These are phyloP conservation scores for Saturnispora bothae DNA, from an alignment of 805 yeast genomes.

Conservation along the genomic window DNA sequence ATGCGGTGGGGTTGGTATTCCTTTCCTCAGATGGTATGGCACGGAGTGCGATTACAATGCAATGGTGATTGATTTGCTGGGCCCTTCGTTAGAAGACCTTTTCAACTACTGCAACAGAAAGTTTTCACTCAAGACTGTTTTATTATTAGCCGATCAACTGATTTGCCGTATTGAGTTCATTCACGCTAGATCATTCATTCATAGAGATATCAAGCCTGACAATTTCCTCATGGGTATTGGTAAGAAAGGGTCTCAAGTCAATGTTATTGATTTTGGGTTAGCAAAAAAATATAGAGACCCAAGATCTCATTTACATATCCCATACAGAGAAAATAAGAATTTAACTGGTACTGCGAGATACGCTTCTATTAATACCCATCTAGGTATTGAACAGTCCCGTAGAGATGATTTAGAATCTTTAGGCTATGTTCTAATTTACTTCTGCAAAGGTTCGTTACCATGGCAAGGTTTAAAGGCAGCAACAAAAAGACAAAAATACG, in stretches of 20 bases:
- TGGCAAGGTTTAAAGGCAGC: constrained; percentile 99
- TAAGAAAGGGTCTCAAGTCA: constrained; percentile 87
- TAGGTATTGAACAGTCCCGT: constrained; percentile 94
- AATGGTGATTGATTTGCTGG: constrained; percentile 90
- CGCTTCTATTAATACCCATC: constrained; percentile 89
- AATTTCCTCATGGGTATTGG: constrained; percentile 85
- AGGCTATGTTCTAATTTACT: constrained; percentile 89
- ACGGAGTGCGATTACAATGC: constrained; percentile 95
- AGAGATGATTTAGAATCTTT: constrained; percentile 93
- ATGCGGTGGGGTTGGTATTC: constrained; percentile 95
- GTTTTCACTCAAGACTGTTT: constrained; percentile 86
- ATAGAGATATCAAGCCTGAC: constrained; percentile 77
- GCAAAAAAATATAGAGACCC: constrained; percentile 94
- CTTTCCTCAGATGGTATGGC: constrained; percentile 95
- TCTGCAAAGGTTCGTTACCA: constrained; percentile 91
- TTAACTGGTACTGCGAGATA: constrained; percentile 97
- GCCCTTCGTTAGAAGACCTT: constrained; percentile 90
- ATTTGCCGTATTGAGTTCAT: constrained; percentile 90
- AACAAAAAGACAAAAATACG: constrained; percentile 93
- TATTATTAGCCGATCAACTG: constrained; percentile 87
- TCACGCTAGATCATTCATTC: constrained; percentile 88
- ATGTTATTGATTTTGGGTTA: constrained; percentile 88
- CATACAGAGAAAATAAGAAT: constrained; percentile 92
- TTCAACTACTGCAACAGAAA: constrained; percentile 93
- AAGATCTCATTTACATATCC: constrained; percentile 86